phyloP scores from a whole-genome alignment of 306 rosid genomes.

The Trifolium dubium region DNA sequence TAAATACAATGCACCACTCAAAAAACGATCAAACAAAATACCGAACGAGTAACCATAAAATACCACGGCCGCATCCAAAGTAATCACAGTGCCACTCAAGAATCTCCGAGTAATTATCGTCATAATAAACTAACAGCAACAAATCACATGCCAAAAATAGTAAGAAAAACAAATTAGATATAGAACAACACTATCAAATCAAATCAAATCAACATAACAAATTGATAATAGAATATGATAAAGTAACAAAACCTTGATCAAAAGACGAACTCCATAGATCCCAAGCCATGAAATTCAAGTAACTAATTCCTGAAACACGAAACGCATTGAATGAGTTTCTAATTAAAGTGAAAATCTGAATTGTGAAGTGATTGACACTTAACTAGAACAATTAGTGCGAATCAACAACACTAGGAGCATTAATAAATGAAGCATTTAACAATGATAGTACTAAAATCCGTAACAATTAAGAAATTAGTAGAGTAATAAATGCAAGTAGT shows the following conservation, averaged over 20 bases:
- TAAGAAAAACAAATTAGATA: background rate
- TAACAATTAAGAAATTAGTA: background rate
- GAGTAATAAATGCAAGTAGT: constrained; percentile 7
- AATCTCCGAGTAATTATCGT: constrained; percentile 35
- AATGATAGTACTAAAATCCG: constrained; percentile 13
- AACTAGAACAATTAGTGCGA: constrained; percentile 3
- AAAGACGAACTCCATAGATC: constrained; percentile 69
- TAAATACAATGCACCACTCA: constrained; percentile 12
- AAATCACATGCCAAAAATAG: constrained; percentile 35
- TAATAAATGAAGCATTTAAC: constrained; percentile 41
- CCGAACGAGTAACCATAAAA: background rate
- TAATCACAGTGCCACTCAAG: constrained; percentile 57
- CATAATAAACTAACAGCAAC: constrained; percentile 48
- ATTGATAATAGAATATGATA: background rate
- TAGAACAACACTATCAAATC: too few species aligned
- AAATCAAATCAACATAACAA: background rate
- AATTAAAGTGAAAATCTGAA: too few species aligned
- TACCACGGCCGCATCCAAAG: constrained; percentile 61
- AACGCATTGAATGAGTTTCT: background rate
- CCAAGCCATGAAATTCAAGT: constrained; percentile 58
- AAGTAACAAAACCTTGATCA: constrained; percentile 59
- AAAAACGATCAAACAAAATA: constrained; percentile 21
- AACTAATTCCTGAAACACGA: constrained; percentile 53
- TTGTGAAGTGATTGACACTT: too few species aligned
- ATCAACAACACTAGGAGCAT: constrained; percentile 20